A percentile compares a stretch with the other conserved stretches of the same genome.
These are phyloP conservation scores for Curvularia eragrostidis DNA, from an alignment of 2,329 filamentous ascomycete genomes.

Conservation along the genomic window DNA sequence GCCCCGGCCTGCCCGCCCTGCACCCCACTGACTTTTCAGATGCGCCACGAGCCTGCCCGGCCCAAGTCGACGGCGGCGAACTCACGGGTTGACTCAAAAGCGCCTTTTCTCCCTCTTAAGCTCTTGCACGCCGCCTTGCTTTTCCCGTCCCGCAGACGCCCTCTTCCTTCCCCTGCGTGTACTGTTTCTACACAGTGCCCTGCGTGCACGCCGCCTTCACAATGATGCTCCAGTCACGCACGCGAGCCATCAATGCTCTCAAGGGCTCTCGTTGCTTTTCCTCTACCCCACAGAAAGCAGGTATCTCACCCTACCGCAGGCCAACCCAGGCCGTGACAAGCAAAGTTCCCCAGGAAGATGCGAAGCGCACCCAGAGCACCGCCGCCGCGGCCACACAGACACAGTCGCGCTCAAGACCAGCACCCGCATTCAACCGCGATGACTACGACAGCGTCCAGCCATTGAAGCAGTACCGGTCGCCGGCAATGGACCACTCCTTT, in stretches of 20 bases:
- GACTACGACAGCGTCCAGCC: slow-evolving; percentile 54
- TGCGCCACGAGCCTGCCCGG: slow-evolving; percentile 19
- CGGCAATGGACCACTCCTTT: slow-evolving; percentile 68
- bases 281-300: slow-evolving; percentile 49
- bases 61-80: slow-evolving; percentile 17
- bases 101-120: not conserved
- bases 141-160: slow-evolving; percentile 3
- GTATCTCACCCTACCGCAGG: slow-evolving; percentile 54
- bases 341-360: slow-evolving; percentile 48
- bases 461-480: slow-evolving; percentile 55
- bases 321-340: slow-evolving; percentile 43
- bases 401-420: slow-evolving; percentile 43
- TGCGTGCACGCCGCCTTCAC: slow-evolving; percentile 26
- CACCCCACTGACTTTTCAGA: slow-evolving; percentile 22
- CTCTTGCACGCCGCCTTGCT: slow-evolving; percentile 13
- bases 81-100: slow-evolving; percentile 29
- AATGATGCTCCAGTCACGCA: slow-evolving; percentile 49
- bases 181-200: slow-evolving; percentile 16
- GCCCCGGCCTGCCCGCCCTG: slow-evolving; percentile 3
- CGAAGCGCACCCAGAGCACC: slow-evolving; percentile 54
- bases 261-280: slow-evolving; percentile 54
- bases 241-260: slow-evolving; percentile 45
- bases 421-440: slow-evolving; percentile 60
- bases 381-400: slow-evolving; percentile 46
- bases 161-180: slow-evolving; percentile 13